Percentiles rank a stretch among this genome's conserved stretches.
Evolutionary conservation across 345 rosid genomes (phyloP).

Genomic region (Moricandia moricandioides): DNA sequence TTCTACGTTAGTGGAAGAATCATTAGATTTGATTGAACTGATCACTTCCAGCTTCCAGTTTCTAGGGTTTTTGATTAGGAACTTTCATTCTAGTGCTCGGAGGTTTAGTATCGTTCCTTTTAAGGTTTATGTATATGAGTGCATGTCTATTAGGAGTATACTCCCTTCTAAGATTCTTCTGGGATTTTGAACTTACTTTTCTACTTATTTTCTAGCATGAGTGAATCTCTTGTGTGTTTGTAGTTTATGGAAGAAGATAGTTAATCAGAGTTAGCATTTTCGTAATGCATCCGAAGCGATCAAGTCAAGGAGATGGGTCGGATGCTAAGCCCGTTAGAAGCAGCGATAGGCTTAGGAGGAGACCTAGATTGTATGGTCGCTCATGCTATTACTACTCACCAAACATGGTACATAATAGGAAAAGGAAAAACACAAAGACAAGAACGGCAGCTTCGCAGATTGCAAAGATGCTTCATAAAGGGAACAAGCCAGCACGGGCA

Average conservation of each 20-base stretch:
- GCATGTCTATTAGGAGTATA: constrained; percentile 16
- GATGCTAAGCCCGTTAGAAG: constrained; percentile 80
- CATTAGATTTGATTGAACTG: constrained; percentile 16
- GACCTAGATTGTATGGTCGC: constrained; percentile 68
- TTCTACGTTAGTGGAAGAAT: neutral
- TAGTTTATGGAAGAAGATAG: constrained; percentile 53
- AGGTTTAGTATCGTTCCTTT: constrained; percentile 27
- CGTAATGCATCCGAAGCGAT: constrained; percentile 76
- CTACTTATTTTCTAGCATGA: too few species aligned
- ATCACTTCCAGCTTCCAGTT: constrained; percentile 13
- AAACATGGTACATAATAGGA: constrained; percentile 51
- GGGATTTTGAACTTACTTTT: neutral
- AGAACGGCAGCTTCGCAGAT: constrained; percentile 95
- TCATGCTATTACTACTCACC: constrained; percentile 64
- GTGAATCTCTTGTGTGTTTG: constrained; percentile 24
- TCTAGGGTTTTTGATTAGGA: constrained; percentile 33
- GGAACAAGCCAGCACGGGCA: constrained; percentile 53
- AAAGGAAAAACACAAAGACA: constrained; percentile 64
- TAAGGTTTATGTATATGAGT: constrained; percentile 13
- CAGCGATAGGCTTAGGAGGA: constrained; percentile 92
- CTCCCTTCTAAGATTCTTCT: constrained; percentile 9
- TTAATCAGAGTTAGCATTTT: constrained; percentile 43
- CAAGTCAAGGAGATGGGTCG: constrained; percentile 85
- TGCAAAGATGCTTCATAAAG: constrained; percentile 74
- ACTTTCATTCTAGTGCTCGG: constrained; percentile 3